Percentiles rank a stretch among this genome's conserved stretches.
These are phyloP conservation scores for Pseudocercospora fijiensis DNA, from an alignment of 2,329 filamentous ascomycete genomes.

Conservation along the genomic window DNA sequence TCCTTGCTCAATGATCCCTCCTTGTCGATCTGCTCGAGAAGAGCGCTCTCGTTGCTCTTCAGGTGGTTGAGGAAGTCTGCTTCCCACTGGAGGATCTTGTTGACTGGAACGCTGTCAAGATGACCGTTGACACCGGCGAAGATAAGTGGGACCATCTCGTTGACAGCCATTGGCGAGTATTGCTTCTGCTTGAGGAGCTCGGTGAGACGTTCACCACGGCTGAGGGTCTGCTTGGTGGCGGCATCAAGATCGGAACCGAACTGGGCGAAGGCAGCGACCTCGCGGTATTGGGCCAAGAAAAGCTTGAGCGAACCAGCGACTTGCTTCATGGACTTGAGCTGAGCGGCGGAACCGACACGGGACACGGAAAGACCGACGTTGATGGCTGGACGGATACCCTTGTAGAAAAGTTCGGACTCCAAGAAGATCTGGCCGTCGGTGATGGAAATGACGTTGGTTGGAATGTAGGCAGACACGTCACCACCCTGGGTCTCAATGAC, in stretches of 20 bases:
- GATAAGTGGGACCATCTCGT: conserved; percentile 99
- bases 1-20: conserved; percentile 97
- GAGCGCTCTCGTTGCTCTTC: conserved; percentile 81
- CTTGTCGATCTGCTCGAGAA: conserved; percentile 86
- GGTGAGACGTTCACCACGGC: conserved; percentile 96
- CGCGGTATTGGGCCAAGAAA: conserved; percentile 99
- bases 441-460: conserved; percentile 98
- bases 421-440: conserved; percentile 99
- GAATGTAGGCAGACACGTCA: conserved; percentile 99
- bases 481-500: conserved; percentile 99
- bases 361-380: conserved; percentile 99
- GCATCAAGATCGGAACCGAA: conserved; percentile 99
- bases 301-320: conserved; percentile 99
- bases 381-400: conserved; percentile 99
- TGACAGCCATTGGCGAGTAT: conserved; percentile 96
- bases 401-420: conserved; percentile 99
- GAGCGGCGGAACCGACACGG: conserved; percentile 98
- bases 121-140: conserved; percentile 98
- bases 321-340: conserved; percentile 99
- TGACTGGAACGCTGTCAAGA: conserved; percentile 84
- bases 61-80: conserved; percentile 89
- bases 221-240: conserved; percentile 96
- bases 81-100: conserved; percentile 93
- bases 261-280: conserved; percentile 98
- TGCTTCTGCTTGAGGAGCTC: conserved; percentile 99